A percentile compares a stretch with the other conserved stretches of the same genome.
Conservation (phyloP, 1,139 yeast species). For the Kluyveromyces sp. region DNA sequence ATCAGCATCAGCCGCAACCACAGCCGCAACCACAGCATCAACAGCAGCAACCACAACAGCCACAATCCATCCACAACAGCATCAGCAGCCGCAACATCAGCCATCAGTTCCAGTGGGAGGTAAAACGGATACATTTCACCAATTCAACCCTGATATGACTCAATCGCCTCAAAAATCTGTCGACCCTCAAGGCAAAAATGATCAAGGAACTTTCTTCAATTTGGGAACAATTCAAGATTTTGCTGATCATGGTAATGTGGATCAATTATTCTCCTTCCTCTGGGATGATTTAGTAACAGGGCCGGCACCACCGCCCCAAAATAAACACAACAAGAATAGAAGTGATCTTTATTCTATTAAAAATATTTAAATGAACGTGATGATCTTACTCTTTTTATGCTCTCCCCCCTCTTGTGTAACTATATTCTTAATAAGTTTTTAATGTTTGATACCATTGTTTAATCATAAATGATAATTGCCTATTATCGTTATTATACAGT, state of each 20-base stretch:
- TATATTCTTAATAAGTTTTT: no score
- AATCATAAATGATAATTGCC: no score
- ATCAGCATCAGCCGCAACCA: no score
- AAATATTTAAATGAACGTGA: neutral
- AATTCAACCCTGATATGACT: neutral
- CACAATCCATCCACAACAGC: no score
- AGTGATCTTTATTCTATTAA: neutral
- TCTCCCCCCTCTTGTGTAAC: neutral
- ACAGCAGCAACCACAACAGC: no score
- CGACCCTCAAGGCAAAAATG: neutral
- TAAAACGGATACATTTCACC: neutral
- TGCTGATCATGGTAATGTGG: constrained; percentile 23
- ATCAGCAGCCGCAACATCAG: no score
- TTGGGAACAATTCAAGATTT: constrained; percentile 29
- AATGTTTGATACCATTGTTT: no score
- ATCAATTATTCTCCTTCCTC: constrained; percentile 22
- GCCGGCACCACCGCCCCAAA: constrained; percentile 11
- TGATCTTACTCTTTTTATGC: neutral
- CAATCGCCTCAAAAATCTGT: neutral
- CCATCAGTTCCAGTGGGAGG: neutral
- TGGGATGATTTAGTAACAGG: constrained; percentile 24
- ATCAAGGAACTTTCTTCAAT: constrained; percentile 14
- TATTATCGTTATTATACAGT: no score
- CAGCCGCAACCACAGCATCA: no score
- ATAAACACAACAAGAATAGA: neutral